These are phyloP conservation scores for Kokia cookei DNA, from an alignment of 441 rosid species.

Conservation along the genomic window DNA sequence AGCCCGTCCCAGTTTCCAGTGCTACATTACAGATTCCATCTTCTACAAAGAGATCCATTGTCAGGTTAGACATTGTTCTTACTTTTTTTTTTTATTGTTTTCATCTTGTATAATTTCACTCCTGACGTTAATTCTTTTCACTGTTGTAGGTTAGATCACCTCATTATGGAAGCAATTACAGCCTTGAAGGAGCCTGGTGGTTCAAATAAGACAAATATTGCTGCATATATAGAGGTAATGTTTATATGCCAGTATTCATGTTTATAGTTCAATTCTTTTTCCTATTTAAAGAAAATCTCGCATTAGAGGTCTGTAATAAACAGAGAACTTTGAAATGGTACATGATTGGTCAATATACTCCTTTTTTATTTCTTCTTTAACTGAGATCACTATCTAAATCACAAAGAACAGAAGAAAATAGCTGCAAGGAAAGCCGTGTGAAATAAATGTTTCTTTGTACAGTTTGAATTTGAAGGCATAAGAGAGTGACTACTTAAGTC, in stretches of 20 bases:
- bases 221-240: constrained; percentile 80
- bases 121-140: constrained; percentile 1
- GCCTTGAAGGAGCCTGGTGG: constrained; percentile 87
- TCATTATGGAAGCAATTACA: constrained; percentile 80
- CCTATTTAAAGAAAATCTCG: not conserved
- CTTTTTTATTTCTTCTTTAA: not conserved
- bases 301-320: not conserved
- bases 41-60: constrained; percentile 56
- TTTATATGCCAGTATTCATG: not conserved
- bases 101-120: not conserved
- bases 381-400: not conserved
- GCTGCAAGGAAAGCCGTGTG: not conserved
- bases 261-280: not conserved
- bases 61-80: constrained; percentile 46
- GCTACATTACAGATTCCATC: constrained; percentile 33
- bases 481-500: not conserved
- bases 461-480: not conserved
- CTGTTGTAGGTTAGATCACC: constrained; percentile 69
- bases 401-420: not conserved
- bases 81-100: not conserved
- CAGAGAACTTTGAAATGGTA: not conserved
- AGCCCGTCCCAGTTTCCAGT: constrained; percentile 37
- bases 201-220: constrained; percentile 75
- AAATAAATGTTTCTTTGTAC: not conserved
- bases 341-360: not conserved